These are phyloP conservation scores for Sesbania bispinosa DNA, from an alignment of 306 rosid species.

Conservation along the genomic window DNA sequence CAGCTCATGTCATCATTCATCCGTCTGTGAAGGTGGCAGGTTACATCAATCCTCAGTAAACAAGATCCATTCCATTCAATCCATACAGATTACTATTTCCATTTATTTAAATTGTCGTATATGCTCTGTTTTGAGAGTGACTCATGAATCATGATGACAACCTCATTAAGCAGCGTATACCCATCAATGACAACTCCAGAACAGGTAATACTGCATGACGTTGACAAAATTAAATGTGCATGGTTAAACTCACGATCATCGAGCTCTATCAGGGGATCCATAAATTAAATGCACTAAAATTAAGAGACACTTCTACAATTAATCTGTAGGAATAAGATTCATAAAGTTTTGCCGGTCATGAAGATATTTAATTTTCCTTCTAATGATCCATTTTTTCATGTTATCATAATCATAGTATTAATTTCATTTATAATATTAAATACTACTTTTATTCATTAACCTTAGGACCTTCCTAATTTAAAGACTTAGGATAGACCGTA, in stretches of 20 bases:
- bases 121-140: conserved; percentile 11
- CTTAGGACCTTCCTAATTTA: too few relatives aligned
- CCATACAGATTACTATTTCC: too few relatives aligned
- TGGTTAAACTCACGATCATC: too few relatives aligned
- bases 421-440: too few relatives aligned
- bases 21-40: too few relatives aligned
- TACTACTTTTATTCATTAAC: too few relatives aligned
- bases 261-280: too few relatives aligned
- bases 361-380: neutral
- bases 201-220: neutral
- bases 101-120: neutral
- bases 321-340: neutral
- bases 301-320: too few relatives aligned
- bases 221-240: neutral
- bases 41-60: neutral
- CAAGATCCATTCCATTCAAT: neutral
- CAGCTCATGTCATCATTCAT: too few relatives aligned
- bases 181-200: neutral
- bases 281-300: too few relatives aligned
- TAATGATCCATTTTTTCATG: neutral
- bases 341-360: neutral
- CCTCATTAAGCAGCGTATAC: neutral
- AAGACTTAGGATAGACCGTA: too few relatives aligned
- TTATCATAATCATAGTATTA: too few relatives aligned
- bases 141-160: neutral